These are phyloP conservation scores for Nematodospora valgi DNA, from an alignment of 805 yeast species.

Conservation along the genomic window DNA sequence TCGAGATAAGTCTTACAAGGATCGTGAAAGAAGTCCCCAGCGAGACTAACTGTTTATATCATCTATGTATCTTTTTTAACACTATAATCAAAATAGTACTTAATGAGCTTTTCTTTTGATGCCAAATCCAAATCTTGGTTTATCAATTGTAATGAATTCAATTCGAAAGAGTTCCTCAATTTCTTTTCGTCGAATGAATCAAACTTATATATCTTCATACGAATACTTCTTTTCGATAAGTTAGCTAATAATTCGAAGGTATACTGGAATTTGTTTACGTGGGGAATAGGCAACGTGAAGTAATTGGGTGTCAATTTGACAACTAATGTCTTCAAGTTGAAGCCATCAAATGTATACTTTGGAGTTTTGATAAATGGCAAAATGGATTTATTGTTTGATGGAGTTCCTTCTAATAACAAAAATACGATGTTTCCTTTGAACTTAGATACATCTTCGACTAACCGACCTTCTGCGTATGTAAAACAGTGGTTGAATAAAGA, in stretches of 20 bases:
- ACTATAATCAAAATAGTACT: constrained; percentile 16
- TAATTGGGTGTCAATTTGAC: constrained; percentile 35
- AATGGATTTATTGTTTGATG: constrained; percentile 78
- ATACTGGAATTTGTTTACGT: constrained; percentile 17
- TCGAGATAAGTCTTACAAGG: too few relatives aligned
- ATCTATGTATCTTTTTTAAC: constrained; percentile 4
- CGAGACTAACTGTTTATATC: neutral
- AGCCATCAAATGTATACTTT: constrained; percentile 17
- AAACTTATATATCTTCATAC: constrained; percentile 24
- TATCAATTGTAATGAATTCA: constrained; percentile 30
- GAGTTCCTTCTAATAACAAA: constrained; percentile 75
- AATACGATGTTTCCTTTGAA: constrained; percentile 44
- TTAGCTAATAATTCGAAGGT: constrained; percentile 20
- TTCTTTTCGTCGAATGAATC: constrained; percentile 11
- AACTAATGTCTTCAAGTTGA: constrained; percentile 33
- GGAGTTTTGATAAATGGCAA: constrained; percentile 46
- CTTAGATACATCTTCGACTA: constrained; percentile 18
- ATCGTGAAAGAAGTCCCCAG: too few relatives aligned
- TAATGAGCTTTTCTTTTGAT: constrained; percentile 28
- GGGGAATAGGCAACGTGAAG: constrained; percentile 36
- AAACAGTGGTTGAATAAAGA: constrained; percentile 25
- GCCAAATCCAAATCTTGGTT: constrained; percentile 23
- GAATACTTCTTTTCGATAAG: constrained; percentile 20
- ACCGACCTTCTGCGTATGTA: constrained; percentile 9
- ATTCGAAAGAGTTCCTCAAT: constrained; percentile 26